These are phyloP conservation scores for Symbiodinium pilosum DNA, from an alignment of 73 alveolate genomes.

Conservation along the genomic window DNA sequence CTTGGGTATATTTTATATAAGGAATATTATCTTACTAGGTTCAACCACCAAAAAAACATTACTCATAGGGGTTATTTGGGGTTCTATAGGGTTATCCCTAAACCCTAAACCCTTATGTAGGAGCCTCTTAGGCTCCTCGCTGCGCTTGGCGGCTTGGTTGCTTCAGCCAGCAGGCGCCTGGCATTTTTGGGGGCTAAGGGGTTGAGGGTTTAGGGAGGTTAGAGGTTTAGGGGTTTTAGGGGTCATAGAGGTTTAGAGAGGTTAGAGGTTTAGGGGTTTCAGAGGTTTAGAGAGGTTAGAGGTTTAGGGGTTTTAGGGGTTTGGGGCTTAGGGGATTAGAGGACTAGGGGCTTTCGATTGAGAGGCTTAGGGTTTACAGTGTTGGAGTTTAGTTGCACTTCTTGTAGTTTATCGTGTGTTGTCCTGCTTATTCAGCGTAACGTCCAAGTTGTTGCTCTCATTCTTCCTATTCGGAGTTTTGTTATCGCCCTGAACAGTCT, in stretches of 20 bases:
- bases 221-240: neutral
- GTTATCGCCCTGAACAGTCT: too few relatives aligned
- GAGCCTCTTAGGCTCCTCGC: constrained; percentile 22
- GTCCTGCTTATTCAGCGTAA: too few relatives aligned
- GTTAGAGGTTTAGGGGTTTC: neutral
- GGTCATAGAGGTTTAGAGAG: neutral
- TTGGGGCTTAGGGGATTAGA: neutral
- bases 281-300: neutral
- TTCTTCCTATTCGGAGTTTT: too few relatives aligned
- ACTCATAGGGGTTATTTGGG: too few relatives aligned
- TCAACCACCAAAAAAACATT: too few relatives aligned
- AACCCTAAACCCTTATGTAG: neutral
- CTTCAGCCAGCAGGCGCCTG: constrained; percentile 50
- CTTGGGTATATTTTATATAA: too few relatives aligned
- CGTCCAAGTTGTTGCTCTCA: too few relatives aligned
- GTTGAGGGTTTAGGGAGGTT: neutral
- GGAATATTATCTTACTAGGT: too few relatives aligned
- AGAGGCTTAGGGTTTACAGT: neutral
- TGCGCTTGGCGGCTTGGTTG: constrained; percentile 61
- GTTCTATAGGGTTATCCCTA: neutral
- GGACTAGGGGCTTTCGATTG: neutral
- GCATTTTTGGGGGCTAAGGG: neutral
- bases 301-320: neutral
- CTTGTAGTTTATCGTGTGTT: neutral
- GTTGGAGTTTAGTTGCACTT: neutral